Conservation (phyloP, 2,329 filamentous ascomycete genomes). For the Cytospora leucostoma region DNA sequence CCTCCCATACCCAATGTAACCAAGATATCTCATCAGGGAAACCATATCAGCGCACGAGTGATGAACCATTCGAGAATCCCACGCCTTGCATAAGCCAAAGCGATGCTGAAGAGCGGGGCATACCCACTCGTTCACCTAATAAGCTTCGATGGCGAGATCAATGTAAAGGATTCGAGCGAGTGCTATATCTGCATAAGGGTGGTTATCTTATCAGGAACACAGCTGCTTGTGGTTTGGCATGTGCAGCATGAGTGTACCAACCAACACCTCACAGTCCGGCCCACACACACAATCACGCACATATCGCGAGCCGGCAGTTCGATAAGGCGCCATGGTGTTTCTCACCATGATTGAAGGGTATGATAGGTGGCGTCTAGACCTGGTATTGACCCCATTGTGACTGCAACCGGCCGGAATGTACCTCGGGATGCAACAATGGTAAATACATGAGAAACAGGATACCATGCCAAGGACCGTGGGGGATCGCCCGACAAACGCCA, state of each 20-base stretch:
- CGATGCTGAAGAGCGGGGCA: neutral
- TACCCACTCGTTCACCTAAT: neutral
- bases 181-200: neutral
- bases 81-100: neutral
- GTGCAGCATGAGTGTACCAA: neutral
- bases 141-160: neutral
- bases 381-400: neutral
- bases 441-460: neutral
- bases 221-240: neutral
- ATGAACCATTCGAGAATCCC: neutral
- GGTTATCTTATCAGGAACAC: neutral
- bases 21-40: neutral
- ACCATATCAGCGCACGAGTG: neutral
- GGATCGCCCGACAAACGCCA: no score
- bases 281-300: slow-evolving; percentile 1
- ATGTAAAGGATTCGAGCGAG: neutral
- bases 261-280: neutral
- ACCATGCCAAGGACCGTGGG: no score
- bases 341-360: neutral
- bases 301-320: neutral
- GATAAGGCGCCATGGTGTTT: neutral
- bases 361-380: neutral
- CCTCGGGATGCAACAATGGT: neutral
- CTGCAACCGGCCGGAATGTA: neutral
- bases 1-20: neutral